Evolutionary conservation across 2,329 filamentous ascomycete species (phyloP), one percentile per base, ranked within the genome.

Genomic region (Apiospora saccharicola): DNA sequence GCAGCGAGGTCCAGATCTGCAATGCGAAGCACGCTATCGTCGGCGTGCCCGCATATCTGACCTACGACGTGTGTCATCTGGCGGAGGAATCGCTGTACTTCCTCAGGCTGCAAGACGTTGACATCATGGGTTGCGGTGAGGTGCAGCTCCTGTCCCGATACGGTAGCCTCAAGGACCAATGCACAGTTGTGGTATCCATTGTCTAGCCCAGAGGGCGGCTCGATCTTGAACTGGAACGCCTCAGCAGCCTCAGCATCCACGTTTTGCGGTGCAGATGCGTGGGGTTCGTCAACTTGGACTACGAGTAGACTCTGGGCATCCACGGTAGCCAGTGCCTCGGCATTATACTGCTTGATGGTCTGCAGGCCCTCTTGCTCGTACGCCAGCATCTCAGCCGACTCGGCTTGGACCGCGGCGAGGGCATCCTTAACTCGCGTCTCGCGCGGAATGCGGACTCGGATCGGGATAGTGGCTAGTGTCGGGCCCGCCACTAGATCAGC

Each of bases 81-180:
- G 46, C 69, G 70, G 13, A 71, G 70, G 49, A 73, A 64, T n/a
- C 72, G 30, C 53, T 71, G 37, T 12, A 71, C 70, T 24, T 73
- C 61, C 10, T 69, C 72, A 2, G 47, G 30, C 13, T 49, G n/a
- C 5, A 73, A 37, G 1, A 73, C 67, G 14, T 69, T 26, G 64
- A 61, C 46, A 43, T 72, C 71, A 19, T 71, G 64, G 1, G 61
- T 71, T 4, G 71, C 71, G 8, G 57, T 61, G 10, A 72, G 69
- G 19, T 68, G 69, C 7, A 72, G 44, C 4, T 57, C 67, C 2
- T 68, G 24, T 12, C 10, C 41, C 43, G 71, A 53, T 3, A 72
- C 61, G 3, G 68, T 69, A n/a, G 47, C 68, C 47, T 69, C 68
- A 8, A 69, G 68, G 19, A 69, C 44, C 8, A 69, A 10, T 6